These are phyloP conservation scores for Macrocybe gigantea DNA, from an alignment of 768 basidiomycete genomes.

Conservation along the genomic window DNA sequence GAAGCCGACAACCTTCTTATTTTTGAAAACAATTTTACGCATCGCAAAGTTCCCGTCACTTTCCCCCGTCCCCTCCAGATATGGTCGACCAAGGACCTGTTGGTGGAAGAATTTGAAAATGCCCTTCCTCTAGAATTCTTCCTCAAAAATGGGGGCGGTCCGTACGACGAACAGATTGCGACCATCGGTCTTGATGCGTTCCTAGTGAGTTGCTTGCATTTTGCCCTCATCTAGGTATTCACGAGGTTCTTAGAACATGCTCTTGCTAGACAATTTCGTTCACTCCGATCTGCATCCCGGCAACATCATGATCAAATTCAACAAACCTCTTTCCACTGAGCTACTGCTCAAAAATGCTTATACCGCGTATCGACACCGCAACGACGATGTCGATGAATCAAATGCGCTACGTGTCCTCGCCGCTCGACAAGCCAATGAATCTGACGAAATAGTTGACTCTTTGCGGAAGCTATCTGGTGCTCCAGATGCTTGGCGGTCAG, in stretches of 20 bases:
- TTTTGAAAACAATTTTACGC: conserved; percentile 84
- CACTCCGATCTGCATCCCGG: conserved; percentile 90
- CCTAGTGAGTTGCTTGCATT: conserved; percentile 50
- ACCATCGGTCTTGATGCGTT: conserved; percentile 94
- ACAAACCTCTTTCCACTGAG: conserved; percentile 70
- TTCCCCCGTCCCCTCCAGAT: conserved; percentile 85
- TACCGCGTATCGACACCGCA: conserved; percentile 39
- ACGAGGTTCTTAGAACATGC: conserved; percentile 71
- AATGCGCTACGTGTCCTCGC: conserved; percentile 16
- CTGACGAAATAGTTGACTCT: conserved; percentile 60
- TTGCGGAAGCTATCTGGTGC: conserved; percentile 56
- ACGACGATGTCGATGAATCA: conserved; percentile 18
- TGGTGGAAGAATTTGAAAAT: conserved; percentile 92
- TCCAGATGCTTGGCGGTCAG: conserved; percentile 63
- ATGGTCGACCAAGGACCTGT: conserved; percentile 76
- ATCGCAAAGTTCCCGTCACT: conserved; percentile 73
- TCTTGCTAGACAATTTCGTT: conserved; percentile 95
- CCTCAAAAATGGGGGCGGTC: conserved; percentile 87
- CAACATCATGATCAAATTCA: conserved; percentile 98
- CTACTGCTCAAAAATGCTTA: conserved; percentile 60
- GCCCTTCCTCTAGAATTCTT: conserved; percentile 87
- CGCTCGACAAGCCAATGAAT: conserved; percentile 24
- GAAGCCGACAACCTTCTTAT: conserved; percentile 83
- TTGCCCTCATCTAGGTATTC: neutral
- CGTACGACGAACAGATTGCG: conserved; percentile 84